A percentile compares a stretch with the other conserved stretches of the same genome.
phyloP scores from a whole-genome alignment of 345 rosid genomes.

The Gynandropsis gynandra region DNA sequence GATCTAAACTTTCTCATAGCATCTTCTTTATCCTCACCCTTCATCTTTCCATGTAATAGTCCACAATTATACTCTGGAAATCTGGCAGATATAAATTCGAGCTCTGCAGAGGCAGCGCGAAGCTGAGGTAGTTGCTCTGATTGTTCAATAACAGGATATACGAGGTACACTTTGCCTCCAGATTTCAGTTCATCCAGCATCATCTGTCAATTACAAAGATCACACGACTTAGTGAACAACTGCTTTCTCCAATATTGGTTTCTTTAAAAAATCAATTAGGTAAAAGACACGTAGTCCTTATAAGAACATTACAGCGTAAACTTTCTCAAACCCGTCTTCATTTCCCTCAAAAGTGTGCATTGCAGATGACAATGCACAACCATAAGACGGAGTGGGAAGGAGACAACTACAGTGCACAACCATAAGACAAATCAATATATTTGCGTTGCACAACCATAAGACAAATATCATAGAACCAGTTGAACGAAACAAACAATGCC shows the following conservation, averaged over 20 bases:
- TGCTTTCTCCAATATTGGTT: not conserved
- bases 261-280: not conserved
- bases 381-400: too few relatives aligned
- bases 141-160: slow-evolving; percentile 81
- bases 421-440: too few relatives aligned
- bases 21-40: slow-evolving; percentile 73
- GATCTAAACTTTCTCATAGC: slow-evolving; percentile 65
- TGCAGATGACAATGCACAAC: too few relatives aligned
- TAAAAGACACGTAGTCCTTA: not conserved
- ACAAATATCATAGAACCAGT: too few relatives aligned
- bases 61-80: slow-evolving; percentile 70
- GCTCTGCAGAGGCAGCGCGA: slow-evolving; percentile 80
- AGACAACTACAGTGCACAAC: too few relatives aligned
- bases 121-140: slow-evolving; percentile 95
- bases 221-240: not conserved
- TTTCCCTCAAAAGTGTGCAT: slow-evolving; percentile 60
- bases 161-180: slow-evolving; percentile 80
- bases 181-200: slow-evolving; percentile 64
- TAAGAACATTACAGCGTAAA: slow-evolving; percentile 69
- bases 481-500: too few relatives aligned
- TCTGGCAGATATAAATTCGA: slow-evolving; percentile 47
- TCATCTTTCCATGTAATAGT: slow-evolving; percentile 88
- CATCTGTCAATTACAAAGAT: slow-evolving; percentile 46
- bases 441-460: too few relatives aligned
- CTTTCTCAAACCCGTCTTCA: slow-evolving; percentile 48